Evolutionary conservation across 495 filamentous ascomycete species (phyloP).

Genomic region (Pyrenula massariospora): DNA sequence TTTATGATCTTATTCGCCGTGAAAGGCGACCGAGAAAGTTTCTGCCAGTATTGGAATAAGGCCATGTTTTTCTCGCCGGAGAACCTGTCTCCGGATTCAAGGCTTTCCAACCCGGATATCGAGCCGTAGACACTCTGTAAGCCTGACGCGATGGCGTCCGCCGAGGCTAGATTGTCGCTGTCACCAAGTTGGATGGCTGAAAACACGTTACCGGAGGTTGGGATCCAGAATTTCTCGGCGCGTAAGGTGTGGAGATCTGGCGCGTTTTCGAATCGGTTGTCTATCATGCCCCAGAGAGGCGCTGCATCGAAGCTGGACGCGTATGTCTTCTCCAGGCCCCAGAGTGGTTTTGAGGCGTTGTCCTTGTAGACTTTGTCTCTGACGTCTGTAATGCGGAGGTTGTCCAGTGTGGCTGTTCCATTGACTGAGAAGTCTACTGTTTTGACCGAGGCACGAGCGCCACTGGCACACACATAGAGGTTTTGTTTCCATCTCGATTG

Average conservation of each 20-base stretch:
- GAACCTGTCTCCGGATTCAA: slow-evolving; percentile 5
- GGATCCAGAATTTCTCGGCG: background rate
- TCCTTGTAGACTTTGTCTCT: slow-evolving; percentile 4
- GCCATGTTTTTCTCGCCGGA: slow-evolving; percentile 15
- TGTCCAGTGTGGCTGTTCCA: slow-evolving; percentile 12
- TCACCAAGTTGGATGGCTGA: background rate
- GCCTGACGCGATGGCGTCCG: background rate
- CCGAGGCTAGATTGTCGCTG: background rate
- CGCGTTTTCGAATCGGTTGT: background rate
- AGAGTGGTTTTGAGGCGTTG: slow-evolving; percentile 1
- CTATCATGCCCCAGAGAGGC: slow-evolving; percentile 20
- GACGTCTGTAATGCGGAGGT: slow-evolving; percentile 7
- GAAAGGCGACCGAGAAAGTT: slow-evolving; percentile 7
- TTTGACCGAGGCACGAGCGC: slow-evolving; percentile 27
- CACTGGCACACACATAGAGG: slow-evolving; percentile 27
- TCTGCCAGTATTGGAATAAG: slow-evolving; percentile 21
- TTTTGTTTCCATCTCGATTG: slow-evolving; percentile 23
- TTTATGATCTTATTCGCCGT: slow-evolving; percentile 19
- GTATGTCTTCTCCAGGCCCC: slow-evolving; percentile 16
- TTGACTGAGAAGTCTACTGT: slow-evolving; percentile 22
- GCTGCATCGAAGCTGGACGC: slow-evolving; percentile 8
- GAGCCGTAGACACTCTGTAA: background rate
- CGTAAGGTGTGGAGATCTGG: background rate
- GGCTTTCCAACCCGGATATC: background rate
- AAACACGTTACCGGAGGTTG: background rate